Base-by-base conservation (phyloP, 352 stramenopile genomes). In the Thraustotheca clavata region DNA sequence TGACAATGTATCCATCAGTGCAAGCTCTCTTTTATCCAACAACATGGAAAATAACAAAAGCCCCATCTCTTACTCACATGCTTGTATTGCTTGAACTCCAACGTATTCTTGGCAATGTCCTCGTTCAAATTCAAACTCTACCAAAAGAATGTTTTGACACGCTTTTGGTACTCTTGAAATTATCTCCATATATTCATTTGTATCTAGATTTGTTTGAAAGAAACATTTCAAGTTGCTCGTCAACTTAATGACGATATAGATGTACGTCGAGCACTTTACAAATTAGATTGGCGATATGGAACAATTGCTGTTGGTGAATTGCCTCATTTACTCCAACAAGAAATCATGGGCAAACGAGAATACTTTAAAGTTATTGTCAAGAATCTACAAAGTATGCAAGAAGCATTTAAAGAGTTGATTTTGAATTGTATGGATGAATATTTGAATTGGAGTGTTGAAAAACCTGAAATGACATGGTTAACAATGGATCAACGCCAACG, bases 341-440 rank as follows among this genome's bases (percentile, higher is more conserved):
- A 92, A 74, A 77, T 92, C 9, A 43, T 85, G 26, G 83, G 83
- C 38, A 92, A 90, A 67, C 73, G 80, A 8, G 78, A 87, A 67
- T 92, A 88, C 57, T 54, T 88, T 0, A 83, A 87, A 24, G 79
- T 91, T 27, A 60, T 91, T 8, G 82, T 87, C 12, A 62, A 73
- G 32, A 66, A 82, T 27, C 75, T 89, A 14, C 54, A 59, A 4
- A 27, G 54, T 0, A 47, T 65, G 0, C 68, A 59, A 14, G 68
- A 70, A 33, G 60, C 55, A 32, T 49, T 62, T 22, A 32, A 39
- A 12, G 31, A 27, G 24, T 74, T 92, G 55, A 76, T 89, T 29
- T 72, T 85, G 60, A 74, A 83, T 24, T 79, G 71, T 1, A 59
- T 92, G 22, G 41, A 75, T 14, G 80, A 92, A 49, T 92, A 88